Evolutionary conservation across 2,329 filamentous ascomycete species (phyloP), one percentile per base, ranked within the genome.

Genomic region (Aureobasidium sp.): DNA sequence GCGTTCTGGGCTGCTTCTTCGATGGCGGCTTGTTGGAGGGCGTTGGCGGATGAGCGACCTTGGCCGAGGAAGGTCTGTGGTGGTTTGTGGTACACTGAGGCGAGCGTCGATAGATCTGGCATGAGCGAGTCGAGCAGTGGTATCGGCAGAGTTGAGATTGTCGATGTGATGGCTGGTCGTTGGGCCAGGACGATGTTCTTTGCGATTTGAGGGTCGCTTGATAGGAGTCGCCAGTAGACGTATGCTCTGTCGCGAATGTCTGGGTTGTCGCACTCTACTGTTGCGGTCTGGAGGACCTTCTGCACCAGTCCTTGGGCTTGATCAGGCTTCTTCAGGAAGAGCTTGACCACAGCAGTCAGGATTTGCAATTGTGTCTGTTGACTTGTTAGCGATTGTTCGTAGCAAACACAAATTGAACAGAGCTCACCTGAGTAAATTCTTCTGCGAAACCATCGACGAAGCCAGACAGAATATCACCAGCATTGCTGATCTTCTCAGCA

Each of bases 401-500:
- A 36, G 9, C 15, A 13, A 29, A n/a, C 45, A 21, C 7, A 21
- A 29, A 30, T 13, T 49, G 9, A 27, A 9, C 11, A 8, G 37
- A 29, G 74, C 83, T 67, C 73, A 90, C 89, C 80, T 95, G 93
- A 58, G 92, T 94, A 72, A 97, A 97, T 74, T 99, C 94, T 73
- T 97, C 94, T 73, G 89, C 89, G 74, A 99, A 97, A 0, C 86
- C 88, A 61, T 97, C 94, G 13, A 97, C 93, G 71, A 99, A 99
- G 21, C 89, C 87, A 58, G 86, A 83, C 63, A 99, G 76, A 65
- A 99, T 97, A 68, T 97, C 91, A 66, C 92, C 91, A n/a, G 94
- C 94, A 69, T 99, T 97, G 77, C 85, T 96, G 71, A 99, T 99
- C 81, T 99, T 99, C 79, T 99, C 94, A 0, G 94, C 94, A 72